These are phyloP conservation scores for Adiantum capillusveneris DNA, from an alignment of 75 land plant species.

Conservation along the genomic window DNA sequence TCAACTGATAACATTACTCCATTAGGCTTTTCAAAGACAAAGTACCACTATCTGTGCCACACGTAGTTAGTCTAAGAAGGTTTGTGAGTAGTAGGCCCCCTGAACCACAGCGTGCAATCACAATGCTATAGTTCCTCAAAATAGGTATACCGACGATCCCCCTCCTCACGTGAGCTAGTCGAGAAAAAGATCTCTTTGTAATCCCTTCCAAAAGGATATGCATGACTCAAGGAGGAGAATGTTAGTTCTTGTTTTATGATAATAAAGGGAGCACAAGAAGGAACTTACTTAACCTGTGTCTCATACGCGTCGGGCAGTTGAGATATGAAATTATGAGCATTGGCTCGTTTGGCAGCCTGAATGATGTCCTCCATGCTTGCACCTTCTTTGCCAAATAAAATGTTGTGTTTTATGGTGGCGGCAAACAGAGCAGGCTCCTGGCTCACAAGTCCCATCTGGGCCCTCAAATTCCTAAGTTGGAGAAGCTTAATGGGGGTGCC, in stretches of 20 bases:
- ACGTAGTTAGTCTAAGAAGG: too few species aligned
- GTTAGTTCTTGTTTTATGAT: background rate
- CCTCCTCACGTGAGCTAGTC: too few species aligned
- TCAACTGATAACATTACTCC: too few species aligned
- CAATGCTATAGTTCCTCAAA: too few species aligned
- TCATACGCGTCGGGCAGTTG: slow-evolving; percentile 26
- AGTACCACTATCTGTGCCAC: too few species aligned
- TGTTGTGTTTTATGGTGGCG: slow-evolving; percentile 24
- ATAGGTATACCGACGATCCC: too few species aligned
- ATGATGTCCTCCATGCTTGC: slow-evolving; percentile 15
- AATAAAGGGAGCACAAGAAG: background rate
- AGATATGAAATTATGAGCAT: slow-evolving; percentile 21
- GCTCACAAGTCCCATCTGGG: too few species aligned
- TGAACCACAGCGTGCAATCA: too few species aligned
- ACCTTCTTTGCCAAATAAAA: slow-evolving; percentile 14
- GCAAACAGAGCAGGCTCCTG: slow-evolving; percentile 28
- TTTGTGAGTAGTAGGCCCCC: too few species aligned
- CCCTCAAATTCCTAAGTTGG: slow-evolving; percentile 15
- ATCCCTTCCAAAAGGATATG: too few species aligned
- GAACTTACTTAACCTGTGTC: slow-evolving; percentile 14
- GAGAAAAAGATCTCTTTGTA: too few species aligned
- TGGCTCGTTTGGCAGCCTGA: slow-evolving; percentile 14
- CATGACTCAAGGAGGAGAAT: background rate
- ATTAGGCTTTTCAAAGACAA: too few species aligned
- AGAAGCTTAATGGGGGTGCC: slow-evolving; percentile 20